Conservation (phyloP, 345 rosid species). For the Eucalyptus paniculata region DNA sequence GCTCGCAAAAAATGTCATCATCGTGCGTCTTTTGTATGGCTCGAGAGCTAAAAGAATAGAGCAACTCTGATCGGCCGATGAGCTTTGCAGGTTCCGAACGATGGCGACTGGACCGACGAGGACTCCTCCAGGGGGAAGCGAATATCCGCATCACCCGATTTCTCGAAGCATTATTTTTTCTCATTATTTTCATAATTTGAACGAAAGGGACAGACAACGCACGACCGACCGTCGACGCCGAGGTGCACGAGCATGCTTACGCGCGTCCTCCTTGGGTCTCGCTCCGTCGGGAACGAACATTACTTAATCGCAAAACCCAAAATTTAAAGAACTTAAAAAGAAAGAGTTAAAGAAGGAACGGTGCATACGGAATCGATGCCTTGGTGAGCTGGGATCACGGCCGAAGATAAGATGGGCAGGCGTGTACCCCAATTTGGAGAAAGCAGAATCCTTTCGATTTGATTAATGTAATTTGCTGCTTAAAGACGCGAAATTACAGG, state of each 20-base stretch:
- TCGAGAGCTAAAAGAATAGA: background rate
- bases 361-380: background rate
- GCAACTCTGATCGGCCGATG: background rate
- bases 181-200: background rate
- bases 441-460: background rate
- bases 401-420: background rate
- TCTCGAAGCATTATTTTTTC: background rate
- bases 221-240: background rate
- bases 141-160: background rate
- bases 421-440: background rate
- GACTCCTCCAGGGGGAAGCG: background rate
- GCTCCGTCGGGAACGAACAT: background rate
- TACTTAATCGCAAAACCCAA: background rate
- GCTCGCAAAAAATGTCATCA: background rate
- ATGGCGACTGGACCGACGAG: background rate
- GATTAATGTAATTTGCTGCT: background rate
- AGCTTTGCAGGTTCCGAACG: background rate
- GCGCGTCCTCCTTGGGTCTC: background rate
- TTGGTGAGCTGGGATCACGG: background rate
- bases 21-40: background rate
- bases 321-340: background rate
- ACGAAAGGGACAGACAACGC: background rate
- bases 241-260: background rate
- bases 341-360: background rate
- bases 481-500: background rate